Evolutionary conservation across 2,329 filamentous ascomycete genomes (phyloP), one percentile per base, ranked within the genome.

Genomic region (Hymenoscyphus linearis): DNA sequence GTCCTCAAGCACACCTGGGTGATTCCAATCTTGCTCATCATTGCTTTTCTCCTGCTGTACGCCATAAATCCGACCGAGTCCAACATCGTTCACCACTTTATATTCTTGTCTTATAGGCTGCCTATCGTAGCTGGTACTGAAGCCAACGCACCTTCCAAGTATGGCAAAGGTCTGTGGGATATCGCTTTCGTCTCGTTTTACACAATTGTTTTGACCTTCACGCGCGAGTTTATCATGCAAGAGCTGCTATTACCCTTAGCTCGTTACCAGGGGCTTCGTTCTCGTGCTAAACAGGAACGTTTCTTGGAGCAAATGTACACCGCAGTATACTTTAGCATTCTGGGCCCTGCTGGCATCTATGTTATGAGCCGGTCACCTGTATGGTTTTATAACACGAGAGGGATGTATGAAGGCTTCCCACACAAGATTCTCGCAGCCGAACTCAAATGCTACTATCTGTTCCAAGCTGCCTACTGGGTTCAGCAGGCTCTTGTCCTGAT

Each of bases 291-390:
- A 79, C 91, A 95, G 72, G 84, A 87, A 14, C 87, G 93, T 40
- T 97, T 96, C 81, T 95, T 96, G 90, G 93, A 97, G 76, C 93
- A 97, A 77, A 85, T 89, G 72, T 97, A 97, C 77, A 96, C 92
- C 1, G 92, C 91, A 26, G 79, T 96, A 58, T 97, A 97, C 81
- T 96, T 96, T 75, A 85, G 77, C 53, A 74, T 95, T 60, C 86
- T 96, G 61, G 91, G 91, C 1, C 92, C 92, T 1, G 88, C 87
- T 58, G 93, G 93, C 58, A 76, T 97, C 70, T 96, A 89, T 73
- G 90, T 97, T 74, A 97, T 97, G 93, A 89, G 84, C 71, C 83
- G 84, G 64, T 93, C 91, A 13, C 88, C 92, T 3, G 86, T 96
- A 52, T 97, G 92, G 93, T 97, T 96, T 76, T 96, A 96, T 82